These are phyloP conservation scores for Herpetospermum pedunculosum DNA, from an alignment of 306 rosid genomes.

Conservation along the genomic window DNA sequence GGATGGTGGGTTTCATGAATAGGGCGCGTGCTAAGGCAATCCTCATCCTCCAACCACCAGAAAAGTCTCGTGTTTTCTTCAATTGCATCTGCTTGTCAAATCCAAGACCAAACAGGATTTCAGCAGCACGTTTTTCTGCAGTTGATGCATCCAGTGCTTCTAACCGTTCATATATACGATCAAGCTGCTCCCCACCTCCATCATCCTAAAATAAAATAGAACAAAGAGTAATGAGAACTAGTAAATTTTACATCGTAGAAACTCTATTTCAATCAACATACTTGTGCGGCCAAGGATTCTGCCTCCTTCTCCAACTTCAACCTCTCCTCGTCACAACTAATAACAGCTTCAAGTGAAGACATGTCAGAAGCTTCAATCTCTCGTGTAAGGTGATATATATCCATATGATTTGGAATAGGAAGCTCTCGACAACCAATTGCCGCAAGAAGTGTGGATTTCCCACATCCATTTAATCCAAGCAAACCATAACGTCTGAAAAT, in stretches of 20 bases:
- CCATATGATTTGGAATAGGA: conserved; percentile 96
- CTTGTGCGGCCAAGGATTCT: conserved; percentile 73
- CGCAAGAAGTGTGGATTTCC: conserved; percentile 81
- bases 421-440: conserved; percentile 85
- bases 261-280: conserved; percentile 13
- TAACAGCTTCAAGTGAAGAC: conserved; percentile 86
- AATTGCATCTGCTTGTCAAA: conserved; percentile 90
- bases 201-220: conserved; percentile 47
- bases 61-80: conserved; percentile 83
- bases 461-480: conserved; percentile 95
- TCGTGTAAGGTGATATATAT: conserved; percentile 71
- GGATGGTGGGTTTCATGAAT: conserved; percentile 89
- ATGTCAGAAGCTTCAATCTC: conserved; percentile 99
- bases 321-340: conserved; percentile 93
- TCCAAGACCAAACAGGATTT: conserved; percentile 87
- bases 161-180: conserved; percentile 77
- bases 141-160: conserved; percentile 92
- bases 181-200: conserved; percentile 93
- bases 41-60: conserved; percentile 99
- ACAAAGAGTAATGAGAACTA: not conserved
- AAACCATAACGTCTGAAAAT: conserved; percentile 74
- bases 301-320: conserved; percentile 78
- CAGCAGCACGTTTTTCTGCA: conserved; percentile 99
- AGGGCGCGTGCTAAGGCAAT: conserved; percentile 93
- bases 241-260: not conserved